Base-by-base conservation (phyloP, 2,329 filamentous ascomycete genomes). In the Colletotrichum endophyticum region DNA sequence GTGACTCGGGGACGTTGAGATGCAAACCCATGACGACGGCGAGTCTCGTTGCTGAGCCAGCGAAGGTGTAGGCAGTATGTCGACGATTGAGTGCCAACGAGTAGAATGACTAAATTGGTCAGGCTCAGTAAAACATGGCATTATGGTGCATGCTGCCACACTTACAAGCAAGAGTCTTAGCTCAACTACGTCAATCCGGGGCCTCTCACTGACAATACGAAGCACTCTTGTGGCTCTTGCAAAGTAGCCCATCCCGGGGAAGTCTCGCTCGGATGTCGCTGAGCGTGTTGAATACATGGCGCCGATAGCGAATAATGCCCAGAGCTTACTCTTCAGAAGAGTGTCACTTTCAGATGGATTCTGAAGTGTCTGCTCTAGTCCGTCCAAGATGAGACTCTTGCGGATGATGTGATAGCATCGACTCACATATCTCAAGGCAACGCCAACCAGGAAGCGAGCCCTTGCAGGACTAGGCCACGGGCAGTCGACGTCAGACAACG, bases 191-290 rank as follows among this genome's bases (percentile, higher is more conserved):
- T 88, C 86, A 13, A 88, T 80, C 1, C 82, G 82, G 0, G 88
- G 87, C 1, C 87, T 80, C 64, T 89, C 87, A 39, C 84, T 83
- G 1, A 86, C 79, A 16, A 87, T 83, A 0, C 83, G 81, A 0
- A 88, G 80, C 8, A 87, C 80, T 13, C 82, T 81, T 6, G 83
- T 86, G 0, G 87, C 86, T 4, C 84, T 81, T 0, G 84, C 83
- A 79, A 87, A 89, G 59, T 88, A 89, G 1, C 78, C 76, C 68
- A 88, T 79, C 0, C 88, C 88, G 1, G 87, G 88, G 67, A 88
- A 87, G 1, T 82, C 79, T 12, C 80, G 78, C 9, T 82, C 83
- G 1, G 82, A 80, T 3, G 73, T 73, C 3, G 84, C 83, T 4
- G 84, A 83, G n/a, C 86, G 81, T 0, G 84, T 85, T 0, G 87